Percentiles rank a stretch among this genome's conserved stretches.
phyloP scores from a whole-genome alignment of 306 rosid species.

The apple (Malus domestica) region DNA sequence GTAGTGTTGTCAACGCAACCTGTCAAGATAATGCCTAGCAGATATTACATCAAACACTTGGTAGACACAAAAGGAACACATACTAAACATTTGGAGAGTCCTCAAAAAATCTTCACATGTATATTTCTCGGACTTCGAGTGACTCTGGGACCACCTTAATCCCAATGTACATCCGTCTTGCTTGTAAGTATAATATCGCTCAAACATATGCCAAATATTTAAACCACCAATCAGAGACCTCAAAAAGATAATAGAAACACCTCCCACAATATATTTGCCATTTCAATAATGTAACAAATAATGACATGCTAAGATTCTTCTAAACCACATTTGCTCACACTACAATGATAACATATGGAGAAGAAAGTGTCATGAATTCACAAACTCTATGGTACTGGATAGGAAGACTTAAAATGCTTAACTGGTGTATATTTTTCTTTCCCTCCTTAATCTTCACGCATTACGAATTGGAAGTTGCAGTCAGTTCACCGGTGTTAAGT shows the following conservation, averaged over 20 bases:
- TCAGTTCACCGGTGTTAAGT: constrained; percentile 2
- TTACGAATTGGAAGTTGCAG: not conserved
- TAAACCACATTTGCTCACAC: not conserved
- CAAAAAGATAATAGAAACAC: not conserved
- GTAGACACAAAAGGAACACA: rapidly evolving
- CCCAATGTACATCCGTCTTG: too few relatives aligned
- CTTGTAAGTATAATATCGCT: too few relatives aligned
- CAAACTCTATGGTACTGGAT: not conserved
- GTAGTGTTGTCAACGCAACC: rapidly evolving
- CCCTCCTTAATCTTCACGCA: not conserved
- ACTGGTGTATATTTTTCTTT: constrained; percentile 7
- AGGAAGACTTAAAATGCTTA: not conserved
- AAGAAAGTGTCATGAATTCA: not conserved
- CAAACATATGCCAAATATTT: too few relatives aligned
- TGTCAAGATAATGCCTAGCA: too few relatives aligned
- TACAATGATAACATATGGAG: not conserved
- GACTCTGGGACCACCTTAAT: too few relatives aligned
- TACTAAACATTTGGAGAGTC: too few relatives aligned
- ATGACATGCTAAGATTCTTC: not conserved
- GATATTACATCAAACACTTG: too few relatives aligned
- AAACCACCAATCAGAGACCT: not conserved
- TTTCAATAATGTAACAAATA: not conserved
- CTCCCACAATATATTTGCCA: not conserved
- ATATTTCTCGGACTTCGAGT: too few relatives aligned
- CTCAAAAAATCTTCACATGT: too few relatives aligned